Conservation (phyloP, 1,284 basidiomycete genomes). For the Malassezia furfur region DNA sequence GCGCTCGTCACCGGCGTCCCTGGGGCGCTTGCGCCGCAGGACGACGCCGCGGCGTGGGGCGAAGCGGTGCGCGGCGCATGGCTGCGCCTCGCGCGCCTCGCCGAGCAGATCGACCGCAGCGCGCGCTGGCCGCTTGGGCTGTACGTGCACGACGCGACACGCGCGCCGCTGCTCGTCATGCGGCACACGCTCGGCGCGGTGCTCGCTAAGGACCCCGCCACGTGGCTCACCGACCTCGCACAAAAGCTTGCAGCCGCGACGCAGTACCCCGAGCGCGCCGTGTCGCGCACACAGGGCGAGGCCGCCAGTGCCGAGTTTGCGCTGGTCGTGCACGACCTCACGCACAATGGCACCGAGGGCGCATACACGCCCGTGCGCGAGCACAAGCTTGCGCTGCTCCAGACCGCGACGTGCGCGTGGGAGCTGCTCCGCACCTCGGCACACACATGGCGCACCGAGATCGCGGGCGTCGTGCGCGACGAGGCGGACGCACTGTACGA, state of each 20-base stretch:
- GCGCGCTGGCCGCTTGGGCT: conserved; percentile 36
- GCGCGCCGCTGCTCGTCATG: conserved; percentile 23
- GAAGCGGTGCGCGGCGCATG: conserved; percentile 31
- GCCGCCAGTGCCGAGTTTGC: conserved; percentile 13
- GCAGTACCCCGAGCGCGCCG: conserved; percentile 11
- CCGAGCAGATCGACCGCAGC: conserved; percentile 33
- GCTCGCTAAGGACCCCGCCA: background rate
- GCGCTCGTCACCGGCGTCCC: conserved; percentile 25
- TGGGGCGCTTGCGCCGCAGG: conserved; percentile 21
- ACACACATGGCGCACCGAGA: background rate
- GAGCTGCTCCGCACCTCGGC: background rate
- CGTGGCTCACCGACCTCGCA: conserved; percentile 11
- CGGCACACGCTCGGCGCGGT: conserved; percentile 22
- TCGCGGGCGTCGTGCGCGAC: background rate
- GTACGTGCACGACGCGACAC: background rate
- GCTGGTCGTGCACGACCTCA: background rate
- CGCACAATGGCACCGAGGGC: background rate
- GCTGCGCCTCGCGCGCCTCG: conserved; percentile 35
- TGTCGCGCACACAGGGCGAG: conserved; percentile 8
- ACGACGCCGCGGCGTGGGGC: conserved; percentile 26
- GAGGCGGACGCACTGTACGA: background rate
- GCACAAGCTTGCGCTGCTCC: conserved; percentile 3
- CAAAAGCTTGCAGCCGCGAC: conserved; percentile 8
- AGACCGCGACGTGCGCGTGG: conserved; percentile 1
- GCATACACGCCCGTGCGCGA: background rate